Evolutionary conservation across 208 protist species (phyloP), one percentile per base, ranked within the genome.

Genomic region (Trypanosoma melophagium): DNA sequence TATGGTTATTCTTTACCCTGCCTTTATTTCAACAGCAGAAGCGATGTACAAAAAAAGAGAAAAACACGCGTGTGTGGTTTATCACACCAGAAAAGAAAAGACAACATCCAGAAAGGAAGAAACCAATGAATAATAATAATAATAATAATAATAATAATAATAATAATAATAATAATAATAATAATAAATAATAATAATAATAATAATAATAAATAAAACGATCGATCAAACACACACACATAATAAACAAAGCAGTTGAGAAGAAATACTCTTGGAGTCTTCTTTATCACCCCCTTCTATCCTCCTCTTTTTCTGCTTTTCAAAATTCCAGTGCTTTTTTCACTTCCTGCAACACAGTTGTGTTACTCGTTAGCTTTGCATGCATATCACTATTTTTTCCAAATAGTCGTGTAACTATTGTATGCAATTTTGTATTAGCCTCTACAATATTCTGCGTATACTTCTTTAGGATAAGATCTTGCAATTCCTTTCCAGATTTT

Each of bases 301-400:
- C 4, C 3, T 14, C 12, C 13, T 50, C 53, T 13, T 60, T 21
- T 12, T 53, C 51, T 45, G 9, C n/a, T 42, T 49, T 51, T 60
- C 51, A 40, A 55, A 19, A 66, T 45, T 76, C 51, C 1, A 86
- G 58, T 9, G 78, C 21, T 42, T 77, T 77, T 57, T 80, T 66
- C 25, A 86, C 52, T 40, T 80, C 76, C 28, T 91, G 76, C 16
- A 80, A 47, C 24, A 91, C 51, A 0, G 80, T 81, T 10, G 75
- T 70, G 69, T 84, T 86, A 56, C 77, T 91, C 12, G 83, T 73
- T 44, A 84, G 45, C 57, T 84, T 82, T 25, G 78, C 77, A 59
- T 77, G 76, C 40, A 91, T 66, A 62, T 82, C 77, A 50, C 69
- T 73, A 56, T 83, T 82, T 21, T 63, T 70, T 44, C 70, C 55